These are phyloP conservation scores for Rubus parviflorus DNA, from an alignment of 306 rosid genomes.

Conservation along the genomic window DNA sequence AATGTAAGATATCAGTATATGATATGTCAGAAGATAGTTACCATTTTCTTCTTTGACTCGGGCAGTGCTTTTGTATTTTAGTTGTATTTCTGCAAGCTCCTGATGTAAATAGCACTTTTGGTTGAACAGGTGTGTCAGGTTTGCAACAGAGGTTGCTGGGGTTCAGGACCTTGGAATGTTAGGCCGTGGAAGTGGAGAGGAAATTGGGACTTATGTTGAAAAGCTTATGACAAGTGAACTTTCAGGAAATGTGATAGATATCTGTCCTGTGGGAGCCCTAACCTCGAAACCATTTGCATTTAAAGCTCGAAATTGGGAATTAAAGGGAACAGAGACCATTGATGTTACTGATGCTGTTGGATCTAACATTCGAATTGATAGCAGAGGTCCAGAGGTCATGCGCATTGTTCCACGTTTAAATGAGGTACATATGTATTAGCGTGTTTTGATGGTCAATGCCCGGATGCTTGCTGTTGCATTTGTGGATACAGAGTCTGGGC, in stretches of 20 bases:
- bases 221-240: slow-evolving; percentile 97
- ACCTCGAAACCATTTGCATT: slow-evolving; percentile 99
- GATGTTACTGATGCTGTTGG: slow-evolving; percentile 99
- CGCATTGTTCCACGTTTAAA: slow-evolving; percentile 90
- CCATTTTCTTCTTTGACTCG: neutral
- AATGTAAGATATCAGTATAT: neutral
- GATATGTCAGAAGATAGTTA: neutral
- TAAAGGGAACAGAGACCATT: slow-evolving; percentile 91
- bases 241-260: slow-evolving; percentile 97
- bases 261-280: slow-evolving; percentile 97
- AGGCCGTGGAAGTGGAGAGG: slow-evolving; percentile 99
- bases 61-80: slow-evolving; percentile 6
- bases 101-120: slow-evolving; percentile 22
- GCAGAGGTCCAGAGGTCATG: slow-evolving; percentile 97
- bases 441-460: neutral
- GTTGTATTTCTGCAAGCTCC: slow-evolving; percentile 25
- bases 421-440: slow-evolving; percentile 55
- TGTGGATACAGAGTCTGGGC: neutral
- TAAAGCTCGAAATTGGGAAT: slow-evolving; percentile 97
- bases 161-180: slow-evolving; percentile 98
- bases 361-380: slow-evolving; percentile 94
- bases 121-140: slow-evolving; percentile 84
- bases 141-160: slow-evolving; percentile 98
- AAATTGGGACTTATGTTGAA: slow-evolving; percentile 97
- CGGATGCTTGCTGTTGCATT: neutral